Conservation (phyloP, 2,329 filamentous ascomycete genomes). For the Hawksworthiomyces lignivorus region DNA sequence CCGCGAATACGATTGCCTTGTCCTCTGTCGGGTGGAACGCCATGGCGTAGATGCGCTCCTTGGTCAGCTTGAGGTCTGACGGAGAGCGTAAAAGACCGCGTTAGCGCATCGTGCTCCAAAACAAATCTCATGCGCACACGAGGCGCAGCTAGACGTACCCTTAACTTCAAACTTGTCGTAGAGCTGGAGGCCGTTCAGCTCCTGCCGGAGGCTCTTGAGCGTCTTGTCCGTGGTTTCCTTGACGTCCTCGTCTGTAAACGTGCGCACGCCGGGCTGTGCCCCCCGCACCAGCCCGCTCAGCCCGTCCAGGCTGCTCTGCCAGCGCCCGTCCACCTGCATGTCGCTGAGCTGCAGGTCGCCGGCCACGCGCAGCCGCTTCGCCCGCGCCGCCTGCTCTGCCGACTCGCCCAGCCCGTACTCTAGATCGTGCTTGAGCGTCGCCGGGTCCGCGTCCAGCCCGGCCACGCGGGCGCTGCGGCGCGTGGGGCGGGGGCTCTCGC, state of each 20-base stretch:
- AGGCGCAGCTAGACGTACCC: constrained; percentile 40
- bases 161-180: constrained; percentile 82
- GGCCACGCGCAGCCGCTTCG: constrained; percentile 49
- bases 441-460: constrained; percentile 41
- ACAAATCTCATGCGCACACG: background rate
- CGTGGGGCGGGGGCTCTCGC: constrained; percentile 39
- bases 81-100: background rate
- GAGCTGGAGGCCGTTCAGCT: constrained; percentile 68
- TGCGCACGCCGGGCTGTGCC: constrained; percentile 73
- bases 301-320: constrained; percentile 60
- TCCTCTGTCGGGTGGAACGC: constrained; percentile 80
- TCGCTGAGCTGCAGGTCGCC: constrained; percentile 64
- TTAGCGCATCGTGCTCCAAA: too few species aligned
- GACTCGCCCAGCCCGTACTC: constrained; percentile 17
- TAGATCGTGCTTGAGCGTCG: constrained; percentile 41
- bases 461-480: constrained; percentile 53
- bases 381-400: constrained; percentile 28
- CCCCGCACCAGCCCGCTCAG: constrained; percentile 43
- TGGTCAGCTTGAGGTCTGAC: constrained; percentile 84
- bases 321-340: constrained; percentile 73
- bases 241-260: constrained; percentile 78
- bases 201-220: constrained; percentile 63
- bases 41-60: constrained; percentile 78
- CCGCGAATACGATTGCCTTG: constrained; percentile 85
- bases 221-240: constrained; percentile 71